Evolutionary conservation across 2,329 filamentous ascomycete species (phyloP).

Genomic region (Venturia carpophila): DNA sequence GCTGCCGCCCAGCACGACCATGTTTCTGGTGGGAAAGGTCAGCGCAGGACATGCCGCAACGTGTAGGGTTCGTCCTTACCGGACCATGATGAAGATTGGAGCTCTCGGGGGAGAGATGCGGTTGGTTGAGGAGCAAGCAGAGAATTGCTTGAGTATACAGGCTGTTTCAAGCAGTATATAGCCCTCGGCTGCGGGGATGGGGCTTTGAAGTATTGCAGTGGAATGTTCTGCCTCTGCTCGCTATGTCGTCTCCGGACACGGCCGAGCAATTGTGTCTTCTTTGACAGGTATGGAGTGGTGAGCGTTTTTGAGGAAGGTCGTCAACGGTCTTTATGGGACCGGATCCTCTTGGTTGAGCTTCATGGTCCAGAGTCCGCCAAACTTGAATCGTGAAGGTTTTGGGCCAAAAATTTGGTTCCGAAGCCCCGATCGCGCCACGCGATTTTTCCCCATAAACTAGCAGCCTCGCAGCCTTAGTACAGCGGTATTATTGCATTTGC

Average conservation of each 20-base stretch:
- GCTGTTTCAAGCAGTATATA: background rate
- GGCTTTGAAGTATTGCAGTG: constrained; percentile 2
- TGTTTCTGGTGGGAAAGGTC: constrained; percentile 45
- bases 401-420: background rate
- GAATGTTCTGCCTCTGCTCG: background rate
- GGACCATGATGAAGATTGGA: constrained; percentile 3
- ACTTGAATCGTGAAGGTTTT: background rate
- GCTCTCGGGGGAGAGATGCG: background rate
- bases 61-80: background rate
- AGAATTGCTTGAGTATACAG: background rate
- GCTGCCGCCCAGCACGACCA: constrained; percentile 86
- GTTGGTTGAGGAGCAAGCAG: background rate
- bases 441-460: background rate
- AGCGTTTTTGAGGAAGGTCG: background rate
- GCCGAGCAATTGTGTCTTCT: no score
- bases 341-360: background rate
- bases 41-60: background rate
- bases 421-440: background rate
- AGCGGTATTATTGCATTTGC: background rate
- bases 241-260: background rate
- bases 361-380: background rate
- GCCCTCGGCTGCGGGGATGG: background rate
- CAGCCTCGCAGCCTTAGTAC: background rate
- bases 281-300: no score
- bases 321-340: no score